phyloP scores from a whole-genome alignment of 2,329 filamentous ascomycete genomes.

The Plectosphaerella plurivora region DNA sequence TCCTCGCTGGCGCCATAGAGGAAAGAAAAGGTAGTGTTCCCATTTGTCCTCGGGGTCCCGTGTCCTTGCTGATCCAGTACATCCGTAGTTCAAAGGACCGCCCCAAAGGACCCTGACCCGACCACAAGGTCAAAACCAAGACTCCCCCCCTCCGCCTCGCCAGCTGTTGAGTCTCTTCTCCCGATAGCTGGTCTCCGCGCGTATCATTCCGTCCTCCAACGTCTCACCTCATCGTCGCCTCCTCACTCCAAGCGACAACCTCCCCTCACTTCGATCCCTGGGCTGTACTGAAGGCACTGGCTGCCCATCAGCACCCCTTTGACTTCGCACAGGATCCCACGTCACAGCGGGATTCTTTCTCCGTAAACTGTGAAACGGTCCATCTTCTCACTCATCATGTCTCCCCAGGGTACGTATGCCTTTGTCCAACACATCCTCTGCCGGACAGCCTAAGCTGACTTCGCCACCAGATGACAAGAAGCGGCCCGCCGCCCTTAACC shows the following conservation, averaged over 20 bases:
- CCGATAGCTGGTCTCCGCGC: slow-evolving; percentile 54
- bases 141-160: slow-evolving; percentile 32
- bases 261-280: neutral
- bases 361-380: slow-evolving; percentile 10
- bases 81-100: slow-evolving; percentile 22
- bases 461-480: slow-evolving; percentile 45
- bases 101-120: neutral
- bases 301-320: neutral
- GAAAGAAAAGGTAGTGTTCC: slow-evolving; percentile 21
- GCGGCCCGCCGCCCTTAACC: slow-evolving; percentile 52
- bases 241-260: neutral
- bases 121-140: slow-evolving; percentile 44
- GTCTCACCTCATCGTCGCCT: neutral
- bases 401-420: slow-evolving; percentile 36
- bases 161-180: slow-evolving; percentile 27
- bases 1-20: slow-evolving; percentile 10
- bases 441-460: slow-evolving; percentile 14
- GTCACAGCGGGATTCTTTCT: slow-evolving; percentile 4
- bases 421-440: slow-evolving; percentile 3
- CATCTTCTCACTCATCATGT: slow-evolving; percentile 22
- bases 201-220: slow-evolving; percentile 23
- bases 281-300: neutral
- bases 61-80: slow-evolving; percentile 27
- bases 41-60: slow-evolving; percentile 28
- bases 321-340: neutral